Percentiles rank a stretch among this genome's conserved stretches.
These are phyloP conservation scores for Citrus australasica DNA, from an alignment of 345 rosid genomes.

Conservation along the genomic window DNA sequence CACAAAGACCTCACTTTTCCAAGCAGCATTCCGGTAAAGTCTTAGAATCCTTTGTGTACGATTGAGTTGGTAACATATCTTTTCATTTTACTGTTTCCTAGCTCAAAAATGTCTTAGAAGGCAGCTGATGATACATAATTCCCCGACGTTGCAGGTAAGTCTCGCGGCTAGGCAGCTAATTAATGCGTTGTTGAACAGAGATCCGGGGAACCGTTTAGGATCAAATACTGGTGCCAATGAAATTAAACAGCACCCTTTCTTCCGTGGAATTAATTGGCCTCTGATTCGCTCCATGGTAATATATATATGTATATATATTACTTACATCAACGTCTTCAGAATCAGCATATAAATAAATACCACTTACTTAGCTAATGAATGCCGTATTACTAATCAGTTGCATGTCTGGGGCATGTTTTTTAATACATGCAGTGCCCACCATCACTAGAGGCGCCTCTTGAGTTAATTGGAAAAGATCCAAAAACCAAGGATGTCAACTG, in stretches of 20 bases:
- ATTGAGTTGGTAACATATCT: neutral
- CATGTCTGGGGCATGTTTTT: neutral
- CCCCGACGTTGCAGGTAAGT: slow-evolving; percentile 65
- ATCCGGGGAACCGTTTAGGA: slow-evolving; percentile 75
- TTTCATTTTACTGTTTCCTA: no score
- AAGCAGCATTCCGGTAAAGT: slow-evolving; percentile 79
- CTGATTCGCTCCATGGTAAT: slow-evolving; percentile 87
- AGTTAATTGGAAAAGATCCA: slow-evolving; percentile 51
- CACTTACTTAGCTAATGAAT: neutral
- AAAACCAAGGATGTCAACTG: slow-evolving; percentile 56
- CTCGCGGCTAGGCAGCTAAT: slow-evolving; percentile 79
- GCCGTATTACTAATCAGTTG: neutral
- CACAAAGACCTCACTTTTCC: slow-evolving; percentile 95
- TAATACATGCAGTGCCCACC: slow-evolving; percentile 67
- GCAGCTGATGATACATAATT: slow-evolving; percentile 2
- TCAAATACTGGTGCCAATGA: slow-evolving; percentile 76
- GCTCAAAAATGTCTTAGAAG: neutral
- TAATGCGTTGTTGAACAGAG: slow-evolving; percentile 62
- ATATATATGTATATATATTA: neutral
- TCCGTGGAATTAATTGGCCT: slow-evolving; percentile 89
- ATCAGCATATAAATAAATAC: no score
- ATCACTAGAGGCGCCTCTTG: slow-evolving; percentile 56
- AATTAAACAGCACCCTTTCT: slow-evolving; percentile 88
- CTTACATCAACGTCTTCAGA: neutral
- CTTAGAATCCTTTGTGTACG: neutral